Base-by-base conservation (phyloP, 768 basidiomycete species). In the Mrakia gelida region DNA sequence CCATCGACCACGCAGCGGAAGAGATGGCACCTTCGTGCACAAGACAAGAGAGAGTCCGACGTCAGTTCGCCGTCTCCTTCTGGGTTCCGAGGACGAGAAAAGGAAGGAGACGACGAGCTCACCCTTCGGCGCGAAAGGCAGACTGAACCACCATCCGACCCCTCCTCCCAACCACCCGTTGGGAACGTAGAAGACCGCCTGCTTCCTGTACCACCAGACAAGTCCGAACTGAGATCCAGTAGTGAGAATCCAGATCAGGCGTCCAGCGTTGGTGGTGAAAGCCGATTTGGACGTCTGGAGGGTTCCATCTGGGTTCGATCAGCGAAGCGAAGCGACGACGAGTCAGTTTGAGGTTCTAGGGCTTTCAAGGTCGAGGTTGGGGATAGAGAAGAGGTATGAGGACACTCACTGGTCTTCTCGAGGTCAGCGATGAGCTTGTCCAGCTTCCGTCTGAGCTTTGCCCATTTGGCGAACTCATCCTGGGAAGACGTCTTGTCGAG, bases 381-480 rank as follows among this genome's bases (percentile, higher is more conserved):
- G 77, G 16, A 65, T 13, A 52, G 11, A 16, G 54, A 65, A 15
- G 8, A n/a, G n/a, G n/a, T n/a, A n/a, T n/a, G n/a, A 21, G 9
- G 23, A 32, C 23, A 85, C 86, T 80, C 65, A 98, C 95, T 98
- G 80, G 94, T 87, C 84, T 91, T 92, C 86, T 98, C 95, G 5
- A 98, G 87, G 75, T 99, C 95, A 59, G 90, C 89, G 26, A 97
- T 84, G 28, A 92, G 93, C 85, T 96, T 98, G 86, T 98, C 96
- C 65, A 98, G 89, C 81, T 89, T 93, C 80, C 97, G 86, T 81
- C 92, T 86, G 82, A 98, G 86, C 86, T 94, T 95, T 68, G 96
- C 96, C 96, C 97, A 98, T 86, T 94, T 98, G 28, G 95, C 93
- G 83, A 99, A 99, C 82, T 98, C 93, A 82, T 98, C 95, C 83